A percentile compares a stretch with the other conserved stretches of the same genome.
phyloP scores from a whole-genome alignment of 202 grass and related monocot genomes.

The Sporobolus alterniflorus region DNA sequence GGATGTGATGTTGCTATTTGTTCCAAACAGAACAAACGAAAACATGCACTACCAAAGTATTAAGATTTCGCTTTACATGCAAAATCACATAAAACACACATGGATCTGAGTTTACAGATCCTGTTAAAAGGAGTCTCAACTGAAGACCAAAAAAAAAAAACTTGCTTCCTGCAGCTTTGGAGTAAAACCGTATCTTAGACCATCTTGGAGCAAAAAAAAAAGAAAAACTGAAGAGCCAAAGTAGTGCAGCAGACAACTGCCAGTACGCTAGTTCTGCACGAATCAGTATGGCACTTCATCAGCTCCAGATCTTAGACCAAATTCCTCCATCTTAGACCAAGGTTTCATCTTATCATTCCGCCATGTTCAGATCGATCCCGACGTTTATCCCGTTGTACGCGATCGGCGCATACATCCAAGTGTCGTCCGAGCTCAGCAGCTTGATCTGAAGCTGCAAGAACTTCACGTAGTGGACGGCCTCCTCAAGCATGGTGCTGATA shows the following conservation, averaged over 20 bases:
- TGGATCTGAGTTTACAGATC: neutral
- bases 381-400: constrained; percentile 86
- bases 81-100: neutral
- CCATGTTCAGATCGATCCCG: constrained; percentile 63
- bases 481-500: constrained; percentile 95
- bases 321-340: neutral
- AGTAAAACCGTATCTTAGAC: neutral
- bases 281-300: constrained; percentile 18
- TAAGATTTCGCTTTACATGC: neutral
- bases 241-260: neutral
- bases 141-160: neutral
- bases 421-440: constrained; percentile 83
- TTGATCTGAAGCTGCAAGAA: constrained; percentile 94
- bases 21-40: neutral
- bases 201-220: too few species aligned
- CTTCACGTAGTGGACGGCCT: constrained; percentile 90
- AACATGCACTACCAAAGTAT: neutral
- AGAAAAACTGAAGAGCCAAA: too few species aligned
- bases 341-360: constrained; percentile 38
- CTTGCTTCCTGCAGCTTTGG: neutral
- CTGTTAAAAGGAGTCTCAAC: constrained; percentile 18
- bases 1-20: neutral
- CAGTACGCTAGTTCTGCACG: neutral
- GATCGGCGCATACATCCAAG: constrained; percentile 91
- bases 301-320: neutral